Evolutionary conservation across 106 monocot species (phyloP).

Genomic region (Phalaenopsis aphrodite): DNA sequence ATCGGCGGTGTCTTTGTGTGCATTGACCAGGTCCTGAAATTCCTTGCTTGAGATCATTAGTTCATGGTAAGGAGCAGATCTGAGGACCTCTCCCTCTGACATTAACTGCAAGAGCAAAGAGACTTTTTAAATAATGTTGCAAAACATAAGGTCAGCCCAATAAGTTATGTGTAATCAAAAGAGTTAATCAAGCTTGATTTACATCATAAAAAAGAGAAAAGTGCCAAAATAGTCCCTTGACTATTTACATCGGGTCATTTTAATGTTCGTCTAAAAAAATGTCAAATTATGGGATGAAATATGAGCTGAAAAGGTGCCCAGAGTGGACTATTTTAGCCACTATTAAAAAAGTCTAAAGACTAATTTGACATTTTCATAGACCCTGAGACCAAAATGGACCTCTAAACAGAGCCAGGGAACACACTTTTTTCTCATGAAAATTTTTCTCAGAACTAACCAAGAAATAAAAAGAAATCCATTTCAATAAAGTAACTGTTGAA

Average conservation of each 20-base stretch:
- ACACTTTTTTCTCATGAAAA: neutral
- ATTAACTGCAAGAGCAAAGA: constrained; percentile 50
- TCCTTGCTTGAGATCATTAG: constrained; percentile 48
- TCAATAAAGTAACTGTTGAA: neutral
- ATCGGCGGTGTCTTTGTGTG: constrained; percentile 64
- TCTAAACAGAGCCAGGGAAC: too few species aligned
- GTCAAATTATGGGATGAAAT: too few species aligned
- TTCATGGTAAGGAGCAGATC: constrained; percentile 56
- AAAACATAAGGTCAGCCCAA: neutral
- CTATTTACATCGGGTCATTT: too few species aligned
- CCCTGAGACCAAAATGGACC: too few species aligned
- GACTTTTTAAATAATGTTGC: constrained; percentile 4
- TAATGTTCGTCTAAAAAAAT: too few species aligned
- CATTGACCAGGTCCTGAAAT: constrained; percentile 75
- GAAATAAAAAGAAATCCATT: neutral
- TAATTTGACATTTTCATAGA: too few species aligned
- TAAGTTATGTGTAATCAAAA: neutral
- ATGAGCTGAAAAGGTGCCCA: too few species aligned
- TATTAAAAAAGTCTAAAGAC: too few species aligned
- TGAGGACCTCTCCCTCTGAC: constrained; percentile 72
- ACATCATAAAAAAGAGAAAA: neutral
- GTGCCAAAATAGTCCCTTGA: too few species aligned
- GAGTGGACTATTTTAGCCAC: too few species aligned
- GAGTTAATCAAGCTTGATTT: neutral
- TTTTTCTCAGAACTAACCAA: neutral